Evolutionary conservation across 2,329 filamentous ascomycete species (phyloP), one percentile per base, ranked within the genome.

Genomic region (Camptophora hylomeconis): DNA sequence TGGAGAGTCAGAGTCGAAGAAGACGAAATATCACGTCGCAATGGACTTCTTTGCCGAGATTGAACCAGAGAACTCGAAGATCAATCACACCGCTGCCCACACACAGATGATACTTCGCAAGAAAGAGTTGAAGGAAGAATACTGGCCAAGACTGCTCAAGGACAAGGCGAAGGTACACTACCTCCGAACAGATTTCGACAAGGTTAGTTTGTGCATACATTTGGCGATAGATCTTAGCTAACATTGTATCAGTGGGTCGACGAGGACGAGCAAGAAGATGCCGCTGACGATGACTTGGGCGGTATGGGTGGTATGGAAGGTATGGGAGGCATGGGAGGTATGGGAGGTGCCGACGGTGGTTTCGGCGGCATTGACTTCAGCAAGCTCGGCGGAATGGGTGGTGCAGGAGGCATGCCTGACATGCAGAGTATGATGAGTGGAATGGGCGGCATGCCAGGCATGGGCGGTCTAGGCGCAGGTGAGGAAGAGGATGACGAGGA

Each of bases 151-250:
- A 41, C 70, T 98, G 50, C 69, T 94, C 54, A 94, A 94, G 75
- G 81, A 87, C 37, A 58, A 65, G 45, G 78, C 82, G 69, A 93
- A 83, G 67, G 63, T 81, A 31, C 89, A 95, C 64, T 98, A 84
- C 72, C 62, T 98, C 51, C 93, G 93, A 77, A 95, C 89, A 42
- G 80, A 98, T 64, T 98, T 98, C 49, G 86, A 94, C 67, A 94
- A 93, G 79, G 74, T 78, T 54, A 36, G 67, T 46, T 15, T 20
- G 9, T 24, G 7, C 22, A 12, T 24, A 11, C 9, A 16, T 19
- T n/a, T n/a, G 5, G 14, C 20, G 19, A 12, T 20, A n/a, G 12
- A 15, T 15, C 28, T 32, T 23, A 33, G 8, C 28, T 32, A 22
- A 26, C 11, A 13, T 11, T 19, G 7, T 26, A 20, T 17, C 36